phyloP scores from a whole-genome alignment of 140 eudicot genomes.

The Flaveria floridana region DNA sequence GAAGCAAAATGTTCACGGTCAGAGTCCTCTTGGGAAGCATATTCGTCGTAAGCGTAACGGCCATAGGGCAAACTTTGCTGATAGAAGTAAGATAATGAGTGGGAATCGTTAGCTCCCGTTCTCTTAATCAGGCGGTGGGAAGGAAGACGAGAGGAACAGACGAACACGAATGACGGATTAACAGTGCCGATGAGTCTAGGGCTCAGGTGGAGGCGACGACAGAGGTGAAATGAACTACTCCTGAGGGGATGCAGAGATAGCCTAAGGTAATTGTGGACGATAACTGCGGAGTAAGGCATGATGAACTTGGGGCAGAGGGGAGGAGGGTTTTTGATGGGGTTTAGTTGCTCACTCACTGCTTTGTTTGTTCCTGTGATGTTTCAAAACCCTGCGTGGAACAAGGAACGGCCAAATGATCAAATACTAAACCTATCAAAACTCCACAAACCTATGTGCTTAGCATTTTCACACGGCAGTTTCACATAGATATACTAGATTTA shows the following conservation, averaged over 20 bases:
- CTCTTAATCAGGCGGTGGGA: conserved; percentile 13
- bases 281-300: conserved; percentile 18
- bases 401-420: too few species aligned
- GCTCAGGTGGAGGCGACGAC: conserved; percentile 29
- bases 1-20: conserved; percentile 38
- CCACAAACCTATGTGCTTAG: too few species aligned
- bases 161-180: conserved; percentile 14
- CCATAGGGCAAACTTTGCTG: conserved; percentile 53
- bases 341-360: too few species aligned
- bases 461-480: too few species aligned
- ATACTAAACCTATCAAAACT: too few species aligned
- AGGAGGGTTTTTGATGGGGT: too few species aligned
- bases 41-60: conserved; percentile 49
- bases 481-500: too few species aligned
- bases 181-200: conserved; percentile 24
- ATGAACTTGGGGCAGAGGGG: neutral
- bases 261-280: conserved; percentile 39
- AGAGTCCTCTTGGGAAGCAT: conserved; percentile 48
- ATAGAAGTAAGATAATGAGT: conserved; percentile 46
- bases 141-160: conserved; percentile 28
- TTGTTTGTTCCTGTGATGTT: too few species aligned
- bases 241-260: conserved; percentile 37
- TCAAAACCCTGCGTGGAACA: too few species aligned
- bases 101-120: conserved; percentile 32
- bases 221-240: conserved; percentile 29